phyloP scores from a whole-genome alignment of 495 filamentous ascomycete genomes.

The Delitschia confertaspora region DNA sequence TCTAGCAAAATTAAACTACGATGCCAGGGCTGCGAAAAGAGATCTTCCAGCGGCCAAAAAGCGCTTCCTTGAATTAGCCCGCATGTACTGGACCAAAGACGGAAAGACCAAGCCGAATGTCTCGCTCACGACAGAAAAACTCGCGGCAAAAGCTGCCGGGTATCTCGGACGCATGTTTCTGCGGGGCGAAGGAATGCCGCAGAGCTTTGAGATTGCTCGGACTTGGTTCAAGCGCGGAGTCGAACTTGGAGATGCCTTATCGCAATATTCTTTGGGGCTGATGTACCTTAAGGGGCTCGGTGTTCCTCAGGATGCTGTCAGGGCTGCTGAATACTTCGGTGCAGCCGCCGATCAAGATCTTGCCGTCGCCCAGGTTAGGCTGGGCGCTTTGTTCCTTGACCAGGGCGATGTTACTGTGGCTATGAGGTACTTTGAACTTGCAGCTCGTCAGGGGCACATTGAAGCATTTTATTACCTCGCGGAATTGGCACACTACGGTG shows the following conservation, averaged over 20 bases:
- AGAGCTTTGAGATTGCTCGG: conserved; percentile 64
- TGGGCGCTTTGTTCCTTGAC: conserved; percentile 82
- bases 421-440: conserved; percentile 84
- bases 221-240: conserved; percentile 85
- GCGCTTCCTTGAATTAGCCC: conserved; percentile 75
- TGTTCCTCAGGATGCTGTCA: conserved; percentile 60
- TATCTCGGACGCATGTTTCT: conserved; percentile 90
- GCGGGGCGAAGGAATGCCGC: conserved; percentile 79
- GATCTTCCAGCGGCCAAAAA: conserved; percentile 65
- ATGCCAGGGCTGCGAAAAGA: conserved; percentile 63
- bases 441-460: conserved; percentile 76
- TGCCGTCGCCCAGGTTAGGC: conserved; percentile 68
- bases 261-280: conserved; percentile 75
- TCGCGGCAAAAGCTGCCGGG: conserved; percentile 81
- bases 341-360: conserved; percentile 77
- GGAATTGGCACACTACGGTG: conserved; percentile 73
- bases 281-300: conserved; percentile 84
- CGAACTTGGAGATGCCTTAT: conserved; percentile 69
- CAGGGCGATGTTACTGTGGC: conserved; percentile 73
- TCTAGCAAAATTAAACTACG: conserved; percentile 81
- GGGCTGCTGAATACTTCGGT: conserved; percentile 73
- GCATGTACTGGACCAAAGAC: conserved; percentile 79
- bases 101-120: conserved; percentile 47
- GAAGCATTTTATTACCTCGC: conserved; percentile 95
- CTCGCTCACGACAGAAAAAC: conserved; percentile 59